Conservation (phyloP, 352 stramenopile species). For the Stephanocyclus meneghinianus region DNA sequence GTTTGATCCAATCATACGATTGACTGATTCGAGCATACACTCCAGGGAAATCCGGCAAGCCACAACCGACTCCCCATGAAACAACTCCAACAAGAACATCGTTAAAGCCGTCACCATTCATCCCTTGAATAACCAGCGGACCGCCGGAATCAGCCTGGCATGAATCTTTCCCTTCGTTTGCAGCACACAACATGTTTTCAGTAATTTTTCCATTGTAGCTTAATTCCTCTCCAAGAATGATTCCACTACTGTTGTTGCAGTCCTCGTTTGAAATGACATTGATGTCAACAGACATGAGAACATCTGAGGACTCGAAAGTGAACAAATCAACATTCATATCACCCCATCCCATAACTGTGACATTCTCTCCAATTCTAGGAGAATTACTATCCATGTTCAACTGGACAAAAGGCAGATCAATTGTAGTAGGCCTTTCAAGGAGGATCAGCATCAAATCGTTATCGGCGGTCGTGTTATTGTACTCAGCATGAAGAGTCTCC, state of each 20-base stretch:
- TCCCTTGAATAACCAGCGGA: not conserved
- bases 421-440: not conserved
- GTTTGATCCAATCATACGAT: no score
- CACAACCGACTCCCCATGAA: not conserved
- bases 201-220: not conserved
- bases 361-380: not conserved
- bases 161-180: not conserved
- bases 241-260: not conserved
- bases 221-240: not conserved
- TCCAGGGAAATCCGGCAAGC: no score
- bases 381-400: not conserved
- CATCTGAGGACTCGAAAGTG: not conserved
- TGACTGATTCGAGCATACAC: no score
- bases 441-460: not conserved
- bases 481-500: not conserved
- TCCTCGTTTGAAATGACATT: conserved; percentile 11
- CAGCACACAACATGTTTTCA: not conserved
- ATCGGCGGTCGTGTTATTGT: not conserved
- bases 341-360: not conserved
- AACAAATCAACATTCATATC: not conserved
- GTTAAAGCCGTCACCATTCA: no score
- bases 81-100: not conserved
- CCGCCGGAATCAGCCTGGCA: not conserved
- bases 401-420: conserved; percentile 1
- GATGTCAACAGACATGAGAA: not conserved